A percentile compares a stretch with the other conserved stretches of the same genome.
Conservation (phyloP, 176 grass and related monocot genomes). For the Avena sativa region DNA sequence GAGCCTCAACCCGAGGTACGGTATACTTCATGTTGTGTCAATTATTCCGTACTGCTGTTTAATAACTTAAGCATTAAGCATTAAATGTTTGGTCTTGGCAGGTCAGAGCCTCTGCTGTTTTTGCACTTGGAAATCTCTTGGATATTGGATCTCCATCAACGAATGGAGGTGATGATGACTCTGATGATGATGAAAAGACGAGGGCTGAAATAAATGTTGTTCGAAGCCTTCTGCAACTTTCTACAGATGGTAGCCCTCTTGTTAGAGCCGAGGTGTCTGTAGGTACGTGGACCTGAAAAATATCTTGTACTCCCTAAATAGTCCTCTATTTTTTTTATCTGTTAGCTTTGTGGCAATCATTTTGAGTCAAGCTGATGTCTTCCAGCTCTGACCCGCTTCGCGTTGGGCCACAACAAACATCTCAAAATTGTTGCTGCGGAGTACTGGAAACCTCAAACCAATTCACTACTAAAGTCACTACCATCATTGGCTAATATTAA, state of each 20-base stretch:
- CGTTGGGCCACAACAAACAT: constrained; percentile 84
- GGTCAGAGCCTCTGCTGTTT: constrained; percentile 97
- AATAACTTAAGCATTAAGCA: constrained; percentile 13
- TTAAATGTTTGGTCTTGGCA: constrained; percentile 60
- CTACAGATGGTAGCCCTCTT: constrained; percentile 89
- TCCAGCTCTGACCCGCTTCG: constrained; percentile 91
- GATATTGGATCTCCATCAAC: constrained; percentile 68
- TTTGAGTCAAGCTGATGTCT: constrained; percentile 46
- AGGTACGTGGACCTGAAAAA: constrained; percentile 60
- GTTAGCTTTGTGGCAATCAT: constrained; percentile 33
- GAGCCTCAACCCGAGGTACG: constrained; percentile 94
- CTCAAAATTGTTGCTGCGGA: constrained; percentile 87
- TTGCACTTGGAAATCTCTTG: constrained; percentile 89
- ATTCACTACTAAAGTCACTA: constrained; percentile 70
- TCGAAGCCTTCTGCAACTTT: constrained; percentile 75
- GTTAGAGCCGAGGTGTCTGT: constrained; percentile 90
- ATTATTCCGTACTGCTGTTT: constrained; percentile 35
- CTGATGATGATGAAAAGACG: constrained; percentile 89
- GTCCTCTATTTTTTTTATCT: not conserved
- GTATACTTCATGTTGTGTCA: constrained; percentile 26
- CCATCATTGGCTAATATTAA: constrained; percentile 88
- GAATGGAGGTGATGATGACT: constrained; percentile 68
- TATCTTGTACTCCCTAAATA: constrained; percentile 26
- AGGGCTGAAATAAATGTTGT: constrained; percentile 86
- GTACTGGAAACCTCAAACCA: constrained; percentile 87